A percentile compares a stretch with the other conserved stretches of the same genome.
These are phyloP conservation scores for Tremella yokohamensis DNA, from an alignment of 768 basidiomycete genomes.

Conservation along the genomic window DNA sequence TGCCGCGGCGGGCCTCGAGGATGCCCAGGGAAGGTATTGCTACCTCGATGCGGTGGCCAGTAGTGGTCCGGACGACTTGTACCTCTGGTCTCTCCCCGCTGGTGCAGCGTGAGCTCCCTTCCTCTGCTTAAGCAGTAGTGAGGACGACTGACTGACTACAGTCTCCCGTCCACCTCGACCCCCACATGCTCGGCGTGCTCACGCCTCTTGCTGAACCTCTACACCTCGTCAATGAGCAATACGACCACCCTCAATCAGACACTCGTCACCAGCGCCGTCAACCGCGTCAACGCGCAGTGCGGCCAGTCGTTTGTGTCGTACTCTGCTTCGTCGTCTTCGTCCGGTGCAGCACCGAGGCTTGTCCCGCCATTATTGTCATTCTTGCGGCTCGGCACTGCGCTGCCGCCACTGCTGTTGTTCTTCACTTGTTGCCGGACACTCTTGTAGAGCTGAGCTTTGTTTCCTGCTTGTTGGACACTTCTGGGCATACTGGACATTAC, in stretches of 20 bases:
- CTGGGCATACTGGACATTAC: neutral
- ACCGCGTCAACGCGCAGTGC: constrained; percentile 32
- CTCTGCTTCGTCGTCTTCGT: neutral
- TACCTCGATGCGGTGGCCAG: constrained; percentile 33
- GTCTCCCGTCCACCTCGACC: constrained; percentile 29
- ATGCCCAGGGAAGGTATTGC: constrained; percentile 38
- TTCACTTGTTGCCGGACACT: neutral
- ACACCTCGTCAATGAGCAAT: constrained; percentile 15
- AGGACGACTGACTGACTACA: neutral
- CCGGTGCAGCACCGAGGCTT: too few species aligned
- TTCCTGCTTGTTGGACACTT: neutral
- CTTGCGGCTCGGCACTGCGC: neutral
- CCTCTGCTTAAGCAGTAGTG: neutral
- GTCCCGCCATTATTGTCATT: too few species aligned
- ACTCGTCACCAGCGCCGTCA: constrained; percentile 27
- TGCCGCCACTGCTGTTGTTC: neutral
- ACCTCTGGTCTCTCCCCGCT: constrained; percentile 37
- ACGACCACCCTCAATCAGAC: constrained; percentile 36
- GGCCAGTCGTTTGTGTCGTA: constrained; percentile 22
- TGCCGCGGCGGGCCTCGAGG: constrained; percentile 18
- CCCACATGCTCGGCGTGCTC: constrained; percentile 45
- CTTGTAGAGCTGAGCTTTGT: neutral
- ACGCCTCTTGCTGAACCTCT: constrained; percentile 24
- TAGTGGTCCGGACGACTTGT: constrained; percentile 37
- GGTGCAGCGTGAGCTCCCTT: constrained; percentile 34